These are phyloP conservation scores for Colletotrichum sp. DNA, from an alignment of 2,329 filamentous ascomycete genomes.

Conservation along the genomic window DNA sequence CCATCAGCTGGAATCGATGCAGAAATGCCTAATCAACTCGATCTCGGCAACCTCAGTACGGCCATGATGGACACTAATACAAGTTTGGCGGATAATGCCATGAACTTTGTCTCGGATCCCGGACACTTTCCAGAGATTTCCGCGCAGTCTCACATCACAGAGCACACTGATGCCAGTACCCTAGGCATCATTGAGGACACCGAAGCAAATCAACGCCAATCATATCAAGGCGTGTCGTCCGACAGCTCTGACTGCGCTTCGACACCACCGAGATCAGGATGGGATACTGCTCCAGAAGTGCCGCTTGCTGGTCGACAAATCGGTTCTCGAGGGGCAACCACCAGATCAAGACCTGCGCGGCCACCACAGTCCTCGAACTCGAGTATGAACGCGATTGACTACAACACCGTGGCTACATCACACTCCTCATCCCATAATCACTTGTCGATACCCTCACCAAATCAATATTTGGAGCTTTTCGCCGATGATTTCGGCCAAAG, in stretches of 20 bases:
- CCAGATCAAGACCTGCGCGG: background rate
- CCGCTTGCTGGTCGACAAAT: background rate
- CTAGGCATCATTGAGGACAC: background rate
- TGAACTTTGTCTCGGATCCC: background rate
- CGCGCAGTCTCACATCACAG: background rate
- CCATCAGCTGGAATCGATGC: background rate
- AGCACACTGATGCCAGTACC: background rate
- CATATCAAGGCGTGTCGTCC: background rate
- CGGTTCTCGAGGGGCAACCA: background rate
- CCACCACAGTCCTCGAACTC: background rate
- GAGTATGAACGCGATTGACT: background rate
- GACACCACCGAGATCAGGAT: background rate
- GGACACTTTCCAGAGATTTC: background rate
- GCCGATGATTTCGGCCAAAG: background rate
- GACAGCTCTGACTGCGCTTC: background rate
- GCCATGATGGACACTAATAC: background rate
- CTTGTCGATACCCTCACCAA: background rate
- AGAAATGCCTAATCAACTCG: background rate
- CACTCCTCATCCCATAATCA: background rate
- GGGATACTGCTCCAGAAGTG: background rate
- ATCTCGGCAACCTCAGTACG: background rate
- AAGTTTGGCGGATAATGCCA: background rate
- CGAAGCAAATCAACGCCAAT: background rate
- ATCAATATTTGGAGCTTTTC: background rate
- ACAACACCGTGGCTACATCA: background rate